Evolutionary conservation across 176 grass and related monocot genomes (phyloP), one percentile per base, ranked within the genome.

Genomic region (Alloteropsis semialata): DNA sequence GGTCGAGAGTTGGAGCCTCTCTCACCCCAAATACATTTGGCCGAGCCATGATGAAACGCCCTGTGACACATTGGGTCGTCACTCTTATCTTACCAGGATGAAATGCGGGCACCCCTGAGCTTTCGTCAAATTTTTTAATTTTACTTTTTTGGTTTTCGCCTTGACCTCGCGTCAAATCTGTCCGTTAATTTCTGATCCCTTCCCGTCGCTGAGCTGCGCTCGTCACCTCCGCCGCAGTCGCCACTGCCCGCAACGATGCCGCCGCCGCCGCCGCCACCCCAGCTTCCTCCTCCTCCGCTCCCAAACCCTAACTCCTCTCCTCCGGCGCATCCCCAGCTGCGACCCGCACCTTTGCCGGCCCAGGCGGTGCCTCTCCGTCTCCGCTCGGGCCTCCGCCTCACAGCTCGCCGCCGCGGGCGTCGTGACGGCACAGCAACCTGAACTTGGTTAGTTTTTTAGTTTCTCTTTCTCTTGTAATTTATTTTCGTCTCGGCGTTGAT

Each of bases 1-100:
- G 94, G 84, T 97, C 84, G 84, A 89, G 84, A 93, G 89, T 91
- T 93, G 88, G 89, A 89, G 84, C 84, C 88, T 97, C 89, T 89
- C 84, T 91, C 88, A 87, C 86, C 91, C 88, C 84, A 93, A 17
- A 55, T 4, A 21, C 0, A 36, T 36, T 33, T 0, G 12, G 39
- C 41, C 53, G 17, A 0, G 64, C 43, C 13, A 45, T 87, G 90
- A 86, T 57, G 59, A 65, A 79, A 61, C 4, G 81, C 63, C 58
- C 45, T 9, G 59, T 71, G 77, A 82, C 80, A 48, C 34, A n/a
- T 54, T 87, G 87, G 83, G 79, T 87, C 66, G 58, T 86, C 86
- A 69, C 70, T 1, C 5, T 0, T 0, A 61, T 71, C 87, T 42
- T 8, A 2, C 0, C 9, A 9, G 79, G 78, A 76, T 17, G 27